Percentiles rank a stretch among this genome's conserved stretches.
Conservation (phyloP, 495 filamentous ascomycete species). For the Daldinia caldariorum region DNA sequence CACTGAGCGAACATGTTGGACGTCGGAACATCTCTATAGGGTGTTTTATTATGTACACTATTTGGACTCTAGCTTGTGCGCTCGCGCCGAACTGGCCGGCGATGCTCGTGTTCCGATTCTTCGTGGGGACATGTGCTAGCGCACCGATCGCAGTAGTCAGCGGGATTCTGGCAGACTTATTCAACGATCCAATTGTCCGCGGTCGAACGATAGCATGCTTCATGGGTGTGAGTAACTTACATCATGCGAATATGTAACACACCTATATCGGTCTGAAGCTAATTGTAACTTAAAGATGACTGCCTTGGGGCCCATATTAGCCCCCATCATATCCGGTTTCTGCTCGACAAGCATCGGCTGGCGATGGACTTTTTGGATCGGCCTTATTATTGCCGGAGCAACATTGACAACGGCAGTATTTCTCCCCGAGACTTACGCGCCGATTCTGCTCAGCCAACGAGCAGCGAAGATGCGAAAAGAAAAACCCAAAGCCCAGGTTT, state of each 20-base stretch:
- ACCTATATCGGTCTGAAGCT: not conserved
- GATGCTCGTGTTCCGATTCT: conserved; percentile 73
- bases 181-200: conserved; percentile 63
- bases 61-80: conserved; percentile 75
- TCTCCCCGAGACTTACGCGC: conserved; percentile 71
- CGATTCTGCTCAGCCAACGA: conserved; percentile 65
- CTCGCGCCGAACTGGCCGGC: conserved; percentile 72
- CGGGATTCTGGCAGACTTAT: conserved; percentile 78
- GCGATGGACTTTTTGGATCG: conserved; percentile 74
- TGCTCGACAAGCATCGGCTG: conserved; percentile 65
- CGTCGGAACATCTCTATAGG: conserved; percentile 68
- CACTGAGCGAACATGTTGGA: conserved; percentile 76
- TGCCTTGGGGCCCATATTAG: conserved; percentile 71
- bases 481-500: conserved; percentile 51
- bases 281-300: conserved; percentile 59
- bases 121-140: conserved; percentile 71
- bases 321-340: conserved; percentile 75
- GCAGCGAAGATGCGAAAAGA: conserved; percentile 62
- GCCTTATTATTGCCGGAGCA: conserved; percentile 64
- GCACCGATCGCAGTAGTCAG: conserved; percentile 76
- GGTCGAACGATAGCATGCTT: conserved; percentile 78
- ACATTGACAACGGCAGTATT: conserved; percentile 59
- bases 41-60: conserved; percentile 69
- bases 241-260: not conserved
- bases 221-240: conserved; percentile 64